Base-by-base conservation (phyloP, 2,329 filamentous ascomycete species). In the Trichoderma koningiopsis region DNA sequence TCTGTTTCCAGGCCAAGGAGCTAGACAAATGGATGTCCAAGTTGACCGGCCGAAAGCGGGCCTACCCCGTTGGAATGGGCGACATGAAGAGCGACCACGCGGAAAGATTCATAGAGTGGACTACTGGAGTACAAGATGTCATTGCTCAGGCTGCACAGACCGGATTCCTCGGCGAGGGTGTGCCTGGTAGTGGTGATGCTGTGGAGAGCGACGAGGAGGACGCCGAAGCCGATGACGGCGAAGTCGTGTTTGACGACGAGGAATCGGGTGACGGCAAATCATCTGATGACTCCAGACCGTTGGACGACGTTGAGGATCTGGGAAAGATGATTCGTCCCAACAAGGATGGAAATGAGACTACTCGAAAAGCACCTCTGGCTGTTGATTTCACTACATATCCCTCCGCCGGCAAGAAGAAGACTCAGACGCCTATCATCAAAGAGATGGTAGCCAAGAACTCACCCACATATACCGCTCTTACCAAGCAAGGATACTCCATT, bases 11-110 rank as follows among this genome's bases (percentile, higher is more conserved):
- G 78, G 95, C 95, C 1, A 92, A 91, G 76, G 91, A 97, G 73
- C 85, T 96, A 3, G 95, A 99, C 78, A 94, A 89, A 77, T 98
- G 96, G 95, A 92, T 99, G 92, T 94, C 95, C n/a, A 96, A 94
- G 77, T 81, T 99, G 75, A 97, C 94, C 0, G 91, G 88, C 1
- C 88, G 91, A 71, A 97, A 95, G 81, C 86, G 94, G 76, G 94
- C 93, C 0, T 98, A 91, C 75, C 95, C 95, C 0, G 83, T 98
- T 7, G 96, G 96, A 5, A 90, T 95, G 85, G 93, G 92, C 2
- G 94, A 98, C 79, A 87, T 92, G 69, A 96, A 94, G 80, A 85
- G 81, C n/a, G 91, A 96, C 77, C 88, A 89, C 24, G 82, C 84
- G 24, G 80, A 86, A 60, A 84, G 91, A 31, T 79, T 98, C 66